Conservation (phyloP, 164 flowering plant genomes). For the Chimonanthus salicifolius region DNA sequence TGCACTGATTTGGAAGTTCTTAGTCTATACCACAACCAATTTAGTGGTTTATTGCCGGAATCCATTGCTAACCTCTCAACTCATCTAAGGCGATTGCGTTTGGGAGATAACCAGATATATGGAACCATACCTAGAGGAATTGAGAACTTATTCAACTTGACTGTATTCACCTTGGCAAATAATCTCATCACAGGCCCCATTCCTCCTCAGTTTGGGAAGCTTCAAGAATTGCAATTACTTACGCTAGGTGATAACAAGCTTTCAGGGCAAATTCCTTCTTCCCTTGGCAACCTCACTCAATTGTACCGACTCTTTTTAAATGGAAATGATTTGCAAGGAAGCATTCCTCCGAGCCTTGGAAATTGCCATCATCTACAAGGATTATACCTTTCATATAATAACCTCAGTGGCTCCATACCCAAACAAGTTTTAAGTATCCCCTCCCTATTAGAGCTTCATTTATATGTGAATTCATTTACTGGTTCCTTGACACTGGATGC, state of each 20-base stretch:
- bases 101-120: conserved; percentile 18
- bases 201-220: conserved; percentile 26
- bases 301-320: conserved; percentile 13
- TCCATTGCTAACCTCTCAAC: conserved; percentile 46
- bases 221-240: conserved; percentile 16
- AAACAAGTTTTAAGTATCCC: neutral
- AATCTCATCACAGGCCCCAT: conserved; percentile 17
- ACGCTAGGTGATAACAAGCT: conserved; percentile 10
- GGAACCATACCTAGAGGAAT: conserved; percentile 42
- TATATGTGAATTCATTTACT: conserved; percentile 40
- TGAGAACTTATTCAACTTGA: conserved; percentile 22
- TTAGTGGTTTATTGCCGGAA: conserved; percentile 39
- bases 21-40: conserved; percentile 28
- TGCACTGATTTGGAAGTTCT: conserved; percentile 25
- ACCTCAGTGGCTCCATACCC: conserved; percentile 18
- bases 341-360: conserved; percentile 10
- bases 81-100: conserved; percentile 20
- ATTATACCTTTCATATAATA: conserved; percentile 10
- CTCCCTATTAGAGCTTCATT: conserved; percentile 20
- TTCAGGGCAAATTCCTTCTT: conserved; percentile 27
- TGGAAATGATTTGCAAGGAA: conserved; percentile 21
- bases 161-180: conserved; percentile 20
- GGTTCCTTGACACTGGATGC: conserved; percentile 40
- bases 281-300: conserved; percentile 24
- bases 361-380: neutral